phyloP scores from a whole-genome alignment of 2,329 filamentous ascomycete genomes.

The Verticillium dahliae region DNA sequence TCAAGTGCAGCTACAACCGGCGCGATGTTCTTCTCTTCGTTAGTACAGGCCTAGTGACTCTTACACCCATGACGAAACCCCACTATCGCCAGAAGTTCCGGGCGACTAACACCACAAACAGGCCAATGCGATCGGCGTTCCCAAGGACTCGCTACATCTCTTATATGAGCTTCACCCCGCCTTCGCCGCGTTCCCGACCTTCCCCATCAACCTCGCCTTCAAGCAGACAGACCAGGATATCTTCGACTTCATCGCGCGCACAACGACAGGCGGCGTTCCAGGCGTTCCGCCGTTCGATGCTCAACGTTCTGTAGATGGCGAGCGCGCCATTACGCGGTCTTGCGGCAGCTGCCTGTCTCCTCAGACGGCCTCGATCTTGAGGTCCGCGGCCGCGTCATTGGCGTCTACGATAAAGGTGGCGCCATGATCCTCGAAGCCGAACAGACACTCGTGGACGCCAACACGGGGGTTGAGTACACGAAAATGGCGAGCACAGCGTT shows the following conservation, averaged over 20 bases:
- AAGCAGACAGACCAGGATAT: constrained; percentile 38
- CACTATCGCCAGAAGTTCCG: not conserved
- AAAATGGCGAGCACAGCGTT: constrained; percentile 32
- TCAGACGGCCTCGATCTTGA: constrained; percentile 29
- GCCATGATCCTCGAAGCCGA: constrained; percentile 35
- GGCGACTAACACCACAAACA: constrained; percentile 1
- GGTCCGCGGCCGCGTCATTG: constrained; percentile 30
- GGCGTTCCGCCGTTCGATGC: constrained; percentile 32
- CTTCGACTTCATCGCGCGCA: constrained; percentile 31
- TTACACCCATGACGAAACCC: not conserved
- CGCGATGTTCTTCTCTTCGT: constrained; percentile 35
- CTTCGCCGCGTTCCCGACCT: constrained; percentile 39
- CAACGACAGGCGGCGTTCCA: constrained; percentile 25
- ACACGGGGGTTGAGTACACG: constrained; percentile 28
- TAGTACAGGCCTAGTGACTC: constrained; percentile 1
- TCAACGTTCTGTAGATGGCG: constrained; percentile 32
- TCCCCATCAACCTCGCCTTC: constrained; percentile 36
- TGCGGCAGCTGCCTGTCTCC: constrained; percentile 26
- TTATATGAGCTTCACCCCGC: constrained; percentile 35
- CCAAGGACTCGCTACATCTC: constrained; percentile 33
- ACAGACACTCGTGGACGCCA: constrained; percentile 29
- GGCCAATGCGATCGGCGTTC: constrained; percentile 31
- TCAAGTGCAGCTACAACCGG: constrained; percentile 33
- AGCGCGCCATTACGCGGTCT: constrained; percentile 29
- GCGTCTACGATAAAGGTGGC: constrained; percentile 36